Conservation (phyloP, 2,329 filamentous ascomycete species). For the Pseudocercospora musae region DNA sequence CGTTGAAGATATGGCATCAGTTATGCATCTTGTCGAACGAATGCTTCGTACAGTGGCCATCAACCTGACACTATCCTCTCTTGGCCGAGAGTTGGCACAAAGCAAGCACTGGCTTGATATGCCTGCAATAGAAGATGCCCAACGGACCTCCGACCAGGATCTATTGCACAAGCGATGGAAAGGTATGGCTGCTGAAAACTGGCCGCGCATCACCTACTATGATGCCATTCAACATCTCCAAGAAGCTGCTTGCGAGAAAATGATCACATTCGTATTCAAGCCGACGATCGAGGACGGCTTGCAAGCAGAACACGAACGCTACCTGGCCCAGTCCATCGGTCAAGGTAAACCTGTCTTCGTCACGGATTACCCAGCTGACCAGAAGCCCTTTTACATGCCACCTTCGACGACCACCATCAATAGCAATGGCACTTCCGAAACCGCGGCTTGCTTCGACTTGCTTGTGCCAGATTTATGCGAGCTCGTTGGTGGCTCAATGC, state of each 20-base stretch:
- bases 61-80: constrained; percentile 48
- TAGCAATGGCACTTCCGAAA: constrained; percentile 38
- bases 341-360: constrained; percentile 74
- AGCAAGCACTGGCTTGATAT: constrained; percentile 4
- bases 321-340: constrained; percentile 67
- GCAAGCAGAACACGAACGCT: constrained; percentile 90
- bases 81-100: constrained; percentile 56
- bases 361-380: constrained; percentile 81
- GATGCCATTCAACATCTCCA: constrained; percentile 70
- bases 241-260: constrained; percentile 41
- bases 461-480: constrained; percentile 83
- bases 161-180: constrained; percentile 68
- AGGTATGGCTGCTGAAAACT: constrained; percentile 66
- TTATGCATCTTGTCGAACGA: constrained; percentile 79
- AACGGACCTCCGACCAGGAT: constrained; percentile 41
- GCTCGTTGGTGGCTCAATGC: constrained; percentile 82
- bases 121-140: constrained; percentile 23
- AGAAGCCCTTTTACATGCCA: constrained; percentile 92
- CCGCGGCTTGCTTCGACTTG: constrained; percentile 87
- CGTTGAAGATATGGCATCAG: constrained; percentile 61
- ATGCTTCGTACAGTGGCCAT: constrained; percentile 63
- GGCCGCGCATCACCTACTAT: constrained; percentile 81
- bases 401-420: constrained; percentile 42
- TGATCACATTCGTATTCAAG: constrained; percentile 60
- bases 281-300: constrained; percentile 72